A percentile compares a stretch with the other conserved stretches of the same genome.
Evolutionary conservation across 345 rosid species (phyloP).

Genomic region (Linum tenue): DNA sequence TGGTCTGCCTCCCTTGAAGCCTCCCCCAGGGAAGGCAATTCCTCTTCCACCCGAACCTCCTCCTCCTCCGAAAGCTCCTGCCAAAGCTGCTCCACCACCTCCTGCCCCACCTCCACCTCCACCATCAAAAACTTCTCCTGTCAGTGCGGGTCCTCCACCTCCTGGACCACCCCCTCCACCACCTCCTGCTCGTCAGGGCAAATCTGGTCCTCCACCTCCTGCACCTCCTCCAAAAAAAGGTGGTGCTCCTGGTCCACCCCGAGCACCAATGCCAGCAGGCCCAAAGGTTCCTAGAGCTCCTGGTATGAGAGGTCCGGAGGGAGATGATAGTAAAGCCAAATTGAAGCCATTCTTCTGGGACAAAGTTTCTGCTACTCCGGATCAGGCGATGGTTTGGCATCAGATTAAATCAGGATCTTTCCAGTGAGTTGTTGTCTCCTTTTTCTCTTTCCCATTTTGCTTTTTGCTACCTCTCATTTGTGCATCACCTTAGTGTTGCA

Average conservation of each 20-base stretch:
- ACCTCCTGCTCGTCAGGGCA: conserved; percentile 14
- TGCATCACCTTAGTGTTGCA: conserved; percentile 1
- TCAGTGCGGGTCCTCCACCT: conserved; percentile 31
- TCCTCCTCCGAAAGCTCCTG: conserved; percentile 43
- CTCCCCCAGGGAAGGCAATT: conserved; percentile 60
- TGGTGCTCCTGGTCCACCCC: conserved; percentile 44
- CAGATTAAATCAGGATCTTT: conserved; percentile 93
- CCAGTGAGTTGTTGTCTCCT: conserved; percentile 55
- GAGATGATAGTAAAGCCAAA: conserved; percentile 61
- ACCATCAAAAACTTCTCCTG: conserved; percentile 16
- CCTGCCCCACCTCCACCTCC: conserved; percentile 31
- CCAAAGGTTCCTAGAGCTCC: conserved; percentile 38
- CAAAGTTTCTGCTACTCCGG: conserved; percentile 85
- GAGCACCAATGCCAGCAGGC: conserved; percentile 50
- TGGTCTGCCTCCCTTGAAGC: conserved; percentile 33
- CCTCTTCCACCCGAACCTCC: conserved; percentile 84
- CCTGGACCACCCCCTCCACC: conserved; percentile 36
- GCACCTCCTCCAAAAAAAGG: conserved; percentile 33
- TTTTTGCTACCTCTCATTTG: not conserved
- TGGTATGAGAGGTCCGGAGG: conserved; percentile 35
- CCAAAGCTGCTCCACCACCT: conserved; percentile 35
- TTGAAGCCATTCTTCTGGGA: conserved; percentile 99
- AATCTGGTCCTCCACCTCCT: conserved; percentile 22
- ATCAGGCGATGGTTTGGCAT: conserved; percentile 95
- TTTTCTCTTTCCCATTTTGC: not conserved